phyloP scores from a whole-genome alignment of 257 asterid genomes.

The Prunella vulgaris region DNA sequence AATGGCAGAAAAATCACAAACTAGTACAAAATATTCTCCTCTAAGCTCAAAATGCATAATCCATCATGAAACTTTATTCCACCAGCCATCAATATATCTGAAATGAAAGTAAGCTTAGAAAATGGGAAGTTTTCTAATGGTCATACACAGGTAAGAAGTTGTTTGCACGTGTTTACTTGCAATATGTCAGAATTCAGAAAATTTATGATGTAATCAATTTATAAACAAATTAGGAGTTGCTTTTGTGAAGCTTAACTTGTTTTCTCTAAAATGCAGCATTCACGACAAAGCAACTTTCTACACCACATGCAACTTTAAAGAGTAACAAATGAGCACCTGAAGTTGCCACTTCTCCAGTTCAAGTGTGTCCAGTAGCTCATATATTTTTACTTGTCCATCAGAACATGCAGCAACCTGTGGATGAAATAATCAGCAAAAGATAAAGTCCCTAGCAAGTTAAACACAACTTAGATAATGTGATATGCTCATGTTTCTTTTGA shows the following conservation, averaged over 20 bases:
- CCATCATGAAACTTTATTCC: neutral
- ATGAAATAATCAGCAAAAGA: conserved; percentile 9
- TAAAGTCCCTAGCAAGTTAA: neutral
- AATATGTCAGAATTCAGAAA: neutral
- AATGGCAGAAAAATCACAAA: neutral
- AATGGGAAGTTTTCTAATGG: neutral
- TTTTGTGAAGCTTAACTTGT: too few species aligned
- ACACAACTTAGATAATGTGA: neutral
- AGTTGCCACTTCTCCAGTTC: conserved; percentile 91
- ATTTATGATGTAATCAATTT: too few species aligned
- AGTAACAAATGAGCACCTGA: conserved; percentile 56
- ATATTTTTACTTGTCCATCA: conserved; percentile 74
- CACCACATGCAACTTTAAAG: neutral
- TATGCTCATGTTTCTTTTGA: neutral
- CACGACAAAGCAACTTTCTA: neutral
- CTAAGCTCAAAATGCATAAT: neutral
- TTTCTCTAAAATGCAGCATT: neutral
- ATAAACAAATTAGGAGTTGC: too few species aligned
- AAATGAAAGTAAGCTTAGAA: neutral
- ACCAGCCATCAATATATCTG: neutral
- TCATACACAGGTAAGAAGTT: neutral
- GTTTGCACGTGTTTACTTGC: neutral
- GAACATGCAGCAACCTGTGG: conserved; percentile 82
- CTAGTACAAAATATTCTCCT: neutral
- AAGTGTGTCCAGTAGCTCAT: conserved; percentile 76